Evolutionary conservation across 371 early-diverging fungal genomes (phyloP), one percentile per base, ranked within the genome.

Genomic region (Lichtheimia corymbifera): DNA sequence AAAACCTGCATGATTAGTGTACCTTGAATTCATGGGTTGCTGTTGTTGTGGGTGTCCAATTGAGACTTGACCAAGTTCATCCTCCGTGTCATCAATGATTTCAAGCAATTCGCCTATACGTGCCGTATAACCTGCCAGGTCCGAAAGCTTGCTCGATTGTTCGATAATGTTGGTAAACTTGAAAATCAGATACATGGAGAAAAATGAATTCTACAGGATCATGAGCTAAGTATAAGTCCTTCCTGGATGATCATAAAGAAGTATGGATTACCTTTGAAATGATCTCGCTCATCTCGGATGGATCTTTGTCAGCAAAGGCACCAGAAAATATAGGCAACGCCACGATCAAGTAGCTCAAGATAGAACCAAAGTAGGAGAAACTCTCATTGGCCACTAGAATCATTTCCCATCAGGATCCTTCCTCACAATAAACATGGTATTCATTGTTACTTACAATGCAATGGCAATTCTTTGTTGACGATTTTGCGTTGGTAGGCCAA

Each of bases 91-190:
- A 30, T 89, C 86, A 15, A 91, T 63, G 0, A 79, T 83, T 62
- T 94, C 94, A 63, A 92, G 73, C 12, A 96, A 71, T 63, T 91
- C 91, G n/a, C 82, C 87, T 5, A 96, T 77, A 77, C 97, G 95
- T n/a, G 91, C 83, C 2, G 89, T 83, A 67, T 90, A 93, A 5
- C 97, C 95, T 24, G 92, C 91, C 25, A 94, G 63, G 50, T 92
- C 90, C 0, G 94, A 85, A 49, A 92, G 64, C 59, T 79, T 79
- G 27, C 71, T 73, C 1, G 87, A 78, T 66, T 87, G 86, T 53
- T 88, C 80, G 53, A 92, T 92, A 18, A 95, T 87, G 3, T 83
- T 83, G 0, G 93, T 87, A 63, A 92, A 91, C 35, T 80, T 80
- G 67, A 69, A 90, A 2, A 90, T 84, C 52, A 92, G 70, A 47